Conservation (phyloP, 495 filamentous ascomycete genomes). For the Amniculicola lignicola region DNA sequence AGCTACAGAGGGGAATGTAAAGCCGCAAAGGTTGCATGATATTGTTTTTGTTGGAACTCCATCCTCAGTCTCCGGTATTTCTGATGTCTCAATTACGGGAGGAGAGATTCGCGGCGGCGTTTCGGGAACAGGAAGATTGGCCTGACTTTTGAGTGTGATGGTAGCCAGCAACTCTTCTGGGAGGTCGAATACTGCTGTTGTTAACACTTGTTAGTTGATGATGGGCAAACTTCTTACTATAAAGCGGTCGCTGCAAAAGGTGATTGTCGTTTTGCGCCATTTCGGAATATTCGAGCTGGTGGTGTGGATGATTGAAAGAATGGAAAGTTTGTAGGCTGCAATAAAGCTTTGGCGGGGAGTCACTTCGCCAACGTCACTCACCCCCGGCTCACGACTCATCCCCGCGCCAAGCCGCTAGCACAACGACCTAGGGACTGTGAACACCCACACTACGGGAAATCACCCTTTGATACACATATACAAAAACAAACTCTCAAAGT, state of each 20-base stretch:
- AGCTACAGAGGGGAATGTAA: constrained; percentile 64
- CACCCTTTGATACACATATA: too few species aligned
- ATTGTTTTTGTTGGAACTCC: constrained; percentile 59
- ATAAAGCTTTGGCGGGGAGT: constrained; percentile 25
- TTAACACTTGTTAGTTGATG: constrained; percentile 1
- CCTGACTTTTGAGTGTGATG: constrained; percentile 45
- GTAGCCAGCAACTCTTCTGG: constrained; percentile 72
- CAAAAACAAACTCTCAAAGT: not conserved
- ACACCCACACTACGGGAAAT: not conserved
- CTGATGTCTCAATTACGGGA: constrained; percentile 28
- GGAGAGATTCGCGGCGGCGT: constrained; percentile 5
- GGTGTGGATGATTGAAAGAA: not conserved
- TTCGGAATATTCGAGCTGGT: not conserved
- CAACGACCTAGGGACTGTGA: not conserved
- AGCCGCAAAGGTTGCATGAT: constrained; percentile 75
- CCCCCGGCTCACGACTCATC: constrained; percentile 16
- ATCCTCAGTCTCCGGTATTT: constrained; percentile 41
- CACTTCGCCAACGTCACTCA: constrained; percentile 20
- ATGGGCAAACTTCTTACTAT: constrained; percentile 47
- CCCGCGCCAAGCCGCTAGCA: constrained; percentile 17
- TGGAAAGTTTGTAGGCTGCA: constrained; percentile 13
- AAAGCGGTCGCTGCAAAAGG: constrained; percentile 60
- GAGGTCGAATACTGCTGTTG: constrained; percentile 73
- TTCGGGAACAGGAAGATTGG: constrained; percentile 14
- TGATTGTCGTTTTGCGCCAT: constrained; percentile 49